Base-by-base conservation (phyloP, 805 yeast genomes). In the Yamadazyma akitaensis region DNA sequence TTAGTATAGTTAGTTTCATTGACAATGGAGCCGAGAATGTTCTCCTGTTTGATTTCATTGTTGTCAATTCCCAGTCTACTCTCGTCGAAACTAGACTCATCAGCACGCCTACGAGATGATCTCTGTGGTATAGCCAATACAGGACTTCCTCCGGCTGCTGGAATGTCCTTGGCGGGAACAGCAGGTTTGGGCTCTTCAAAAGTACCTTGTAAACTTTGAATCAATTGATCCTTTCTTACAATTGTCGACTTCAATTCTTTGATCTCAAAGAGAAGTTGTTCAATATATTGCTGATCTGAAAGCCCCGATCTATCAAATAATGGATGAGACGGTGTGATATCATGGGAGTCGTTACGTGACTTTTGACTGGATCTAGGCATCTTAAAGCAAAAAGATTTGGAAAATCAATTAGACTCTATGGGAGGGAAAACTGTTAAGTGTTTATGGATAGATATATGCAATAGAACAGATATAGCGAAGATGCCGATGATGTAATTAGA, bases 211-310 rank as follows among this genome's bases (percentile, higher is more conserved):
- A 52, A 46, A 32, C 53, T 52, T 14, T 45, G 46, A n/a, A 52
- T 52, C 30, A 52, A 41, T 16, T 43, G 39, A 35, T 52, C 55
- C 31, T 52, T 52, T 30, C 55, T 39, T 16, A 33, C 40, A 1
- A 60, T 31, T 2, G 48, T 35, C 1, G 65, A 52, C 37, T 63
- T 60, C 26, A 70, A 55, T 44, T 70, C 75, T 43, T 55, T 59
- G 47, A 61, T 68, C 47, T 70, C 75, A 47, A 62, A 65, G 21
- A 65, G 39, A 32, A 72, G 54, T 34, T 57, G 66, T 44, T 69
- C 72, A 26, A 68, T 68, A 51, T 48, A 68, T 41, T 70, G 67
- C 4, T 45, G 50, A 41, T 61, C 68, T 10, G 64, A 44, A 16
- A 67, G 49, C 9, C 45, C 33, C 12, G 62, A 55, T 35, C 73